Percentiles rank a stretch among this genome's conserved stretches.
phyloP scores from a whole-genome alignment of 495 filamentous ascomycete species.

The Parmelia sp. region DNA sequence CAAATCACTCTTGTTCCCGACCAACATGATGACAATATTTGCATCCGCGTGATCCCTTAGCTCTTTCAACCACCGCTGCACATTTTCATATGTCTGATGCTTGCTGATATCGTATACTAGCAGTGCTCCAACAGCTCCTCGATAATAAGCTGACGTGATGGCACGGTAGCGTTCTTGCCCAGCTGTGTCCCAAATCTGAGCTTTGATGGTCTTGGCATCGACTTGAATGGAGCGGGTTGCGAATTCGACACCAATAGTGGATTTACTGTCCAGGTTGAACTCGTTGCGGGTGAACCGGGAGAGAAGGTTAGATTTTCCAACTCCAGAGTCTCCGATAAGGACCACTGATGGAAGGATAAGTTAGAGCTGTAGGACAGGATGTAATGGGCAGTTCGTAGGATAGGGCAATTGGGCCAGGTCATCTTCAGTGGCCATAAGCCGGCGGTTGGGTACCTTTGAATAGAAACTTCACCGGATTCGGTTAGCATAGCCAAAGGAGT shows the following conservation, averaged over 20 bases:
- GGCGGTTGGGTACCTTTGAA: conserved; percentile 62
- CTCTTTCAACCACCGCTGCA: conserved; percentile 98
- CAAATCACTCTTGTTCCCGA: conserved; percentile 99
- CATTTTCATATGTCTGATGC: conserved; percentile 98
- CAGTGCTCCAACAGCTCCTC: conserved; percentile 92
- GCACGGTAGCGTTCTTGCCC: conserved; percentile 98
- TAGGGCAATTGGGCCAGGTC: not conserved
- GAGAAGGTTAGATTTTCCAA: conserved; percentile 99
- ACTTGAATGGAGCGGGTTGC: conserved; percentile 98
- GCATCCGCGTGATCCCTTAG: conserved; percentile 95
- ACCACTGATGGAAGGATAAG: conserved; percentile 59
- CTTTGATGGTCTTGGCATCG: conserved; percentile 99
- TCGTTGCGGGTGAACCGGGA: conserved; percentile 99
- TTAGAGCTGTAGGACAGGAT: conserved; percentile 2
- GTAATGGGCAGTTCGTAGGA: conserved; percentile 24
- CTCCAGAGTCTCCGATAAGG: conserved; percentile 96
- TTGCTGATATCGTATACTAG: conserved; percentile 99
- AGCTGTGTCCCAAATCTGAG: conserved; percentile 99
- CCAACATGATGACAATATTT: conserved; percentile 99
- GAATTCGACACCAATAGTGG: conserved; percentile 99
- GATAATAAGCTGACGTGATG: conserved; percentile 98
- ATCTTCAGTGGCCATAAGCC: conserved; percentile 1
- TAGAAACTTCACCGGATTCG: conserved; percentile 65
- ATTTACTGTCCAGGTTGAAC: conserved; percentile 99
- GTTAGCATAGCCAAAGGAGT: conserved; percentile 24